Evolutionary conservation across 2,329 filamentous ascomycete species (phyloP), one percentile per base, ranked within the genome.

Genomic region (Camptophora hylomeconis): DNA sequence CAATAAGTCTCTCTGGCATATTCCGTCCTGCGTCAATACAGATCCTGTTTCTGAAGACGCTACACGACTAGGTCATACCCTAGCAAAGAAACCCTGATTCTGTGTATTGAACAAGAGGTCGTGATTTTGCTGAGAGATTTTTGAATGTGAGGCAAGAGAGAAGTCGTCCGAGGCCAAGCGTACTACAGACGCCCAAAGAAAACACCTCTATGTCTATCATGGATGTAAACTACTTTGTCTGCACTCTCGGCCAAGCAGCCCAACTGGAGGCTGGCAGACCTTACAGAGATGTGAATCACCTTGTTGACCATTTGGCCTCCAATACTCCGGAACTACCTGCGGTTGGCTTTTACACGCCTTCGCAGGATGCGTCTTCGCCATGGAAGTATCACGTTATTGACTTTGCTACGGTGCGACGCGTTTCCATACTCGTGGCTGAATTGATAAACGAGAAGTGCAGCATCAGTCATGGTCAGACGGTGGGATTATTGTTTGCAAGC

Each of bases 191-290:
- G n/a, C n/a, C n/a, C n/a, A n/a, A n/a, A n/a, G n/a, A n/a, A n/a
- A n/a, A n/a, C n/a, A n/a, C n/a, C n/a, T n/a, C n/a, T n/a, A 31
- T 24, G 28, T 11, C 17, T 19, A 7, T 7, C 17, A 4, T 19
- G n/a, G 24, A 19, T 5, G 17, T 22, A 5, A 72, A 65, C 33
- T 73, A 75, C 47, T 75, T 75, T 42, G 63, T 63, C 3, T 75
- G 71, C 46, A 74, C 69, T 0, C 56, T 76, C 2, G 71, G 67
- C 2, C 60, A 75, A 44, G 68, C 69, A 7, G 51, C 55, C 1
- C 36, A 38, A 2, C 38, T 63, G 11, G 57, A 52, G 11, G 35
- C 44, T 11, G 28, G 30, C 3, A 37, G 44, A 7, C 42, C 47
- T 5, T 54, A 53, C 17, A 41, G 50, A 3, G 67, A 59, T 1